Base-by-base conservation (phyloP, 495 filamentous ascomycete species). In the Aspergillus steynii region DNA sequence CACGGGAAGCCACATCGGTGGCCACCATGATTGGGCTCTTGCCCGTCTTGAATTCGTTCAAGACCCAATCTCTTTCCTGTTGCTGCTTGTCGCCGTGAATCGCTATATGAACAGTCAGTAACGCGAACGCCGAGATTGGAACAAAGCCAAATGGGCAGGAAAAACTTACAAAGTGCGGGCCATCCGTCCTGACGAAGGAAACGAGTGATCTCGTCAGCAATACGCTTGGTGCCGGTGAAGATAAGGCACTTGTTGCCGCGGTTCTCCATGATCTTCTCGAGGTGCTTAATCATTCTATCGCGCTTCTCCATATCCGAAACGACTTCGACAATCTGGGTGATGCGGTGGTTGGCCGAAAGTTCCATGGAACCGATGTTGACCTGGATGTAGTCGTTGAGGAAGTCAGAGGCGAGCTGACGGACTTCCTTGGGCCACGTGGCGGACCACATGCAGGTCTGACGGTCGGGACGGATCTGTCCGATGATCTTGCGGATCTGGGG, bases 371-470 rank as follows among this genome's bases (percentile, higher is more conserved):
- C 95, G 74, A 99, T 94, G 81, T 98, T 99, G 76, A 98, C 95
- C 79, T 99, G 95, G 70, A 99, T 99, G 79, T 94, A 97, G 71
- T 99, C 89, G 69, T 88, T 88, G 65, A 96, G 85, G 83, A 96
- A 99, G 73, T 99, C 95, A 34, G 90, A 83, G n/a, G 95, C 95
- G 60, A 98, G 82, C 71, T 91, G 89, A 67, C 95, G 93, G 65
- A 99, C 94, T 74, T 99, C 95, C 86, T 98, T 99, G 63, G 95
- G 95, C 95, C 95, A 99, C 7, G 95, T 99, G 67, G 95, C 95
- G 59, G 95, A 99, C 95, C 95, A 99, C 95, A 99, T 99, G 86
- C 93, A 96, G 62, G 95, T 99, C 70, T 99, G 95, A 83, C 95
- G 90, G 74, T 99, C 95, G 61, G 95, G 95, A 65, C 95, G 92